Conservation (phyloP, 176 grass and related monocot species). For the Carex cristatella region DNA sequence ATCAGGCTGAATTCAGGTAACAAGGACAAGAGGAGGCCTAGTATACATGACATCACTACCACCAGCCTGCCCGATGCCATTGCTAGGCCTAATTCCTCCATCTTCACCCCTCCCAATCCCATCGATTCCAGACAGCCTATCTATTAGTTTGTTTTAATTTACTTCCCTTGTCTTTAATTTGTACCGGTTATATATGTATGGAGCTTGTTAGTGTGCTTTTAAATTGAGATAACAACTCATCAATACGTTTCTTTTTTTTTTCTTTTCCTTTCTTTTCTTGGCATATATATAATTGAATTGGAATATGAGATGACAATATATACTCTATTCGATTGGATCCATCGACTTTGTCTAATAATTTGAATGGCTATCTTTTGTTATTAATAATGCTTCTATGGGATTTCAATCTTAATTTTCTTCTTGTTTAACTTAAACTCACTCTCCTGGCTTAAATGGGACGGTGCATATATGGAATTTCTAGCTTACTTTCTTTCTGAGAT, state of each 20-base stretch:
- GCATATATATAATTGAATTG: neutral
- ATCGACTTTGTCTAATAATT: neutral
- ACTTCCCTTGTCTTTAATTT: neutral
- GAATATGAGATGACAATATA: neutral
- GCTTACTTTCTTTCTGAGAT: neutral
- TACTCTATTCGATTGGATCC: neutral
- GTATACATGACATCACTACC: slow-evolving; percentile 92
- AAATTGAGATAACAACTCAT: neutral
- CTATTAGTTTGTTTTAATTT: slow-evolving; percentile 15
- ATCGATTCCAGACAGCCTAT: neutral
- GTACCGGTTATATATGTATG: slow-evolving; percentile 1
- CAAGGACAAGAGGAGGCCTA: slow-evolving; percentile 90
- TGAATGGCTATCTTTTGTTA: neutral
- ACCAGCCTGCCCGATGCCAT: slow-evolving; percentile 55
- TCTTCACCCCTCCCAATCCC: neutral
- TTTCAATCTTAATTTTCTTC: neutral
- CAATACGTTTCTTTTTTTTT: neutral
- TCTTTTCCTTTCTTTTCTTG: neutral
- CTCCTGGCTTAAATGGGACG: neutral
- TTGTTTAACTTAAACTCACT: neutral
- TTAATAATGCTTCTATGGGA: neutral
- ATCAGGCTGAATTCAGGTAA: slow-evolving; percentile 73
- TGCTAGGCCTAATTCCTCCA: slow-evolving; percentile 3
- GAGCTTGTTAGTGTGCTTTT: slow-evolving; percentile 15
- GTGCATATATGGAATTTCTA: neutral